Evolutionary conservation across 768 basidiomycete genomes (phyloP).

Genomic region (Termitomyces sp.): DNA sequence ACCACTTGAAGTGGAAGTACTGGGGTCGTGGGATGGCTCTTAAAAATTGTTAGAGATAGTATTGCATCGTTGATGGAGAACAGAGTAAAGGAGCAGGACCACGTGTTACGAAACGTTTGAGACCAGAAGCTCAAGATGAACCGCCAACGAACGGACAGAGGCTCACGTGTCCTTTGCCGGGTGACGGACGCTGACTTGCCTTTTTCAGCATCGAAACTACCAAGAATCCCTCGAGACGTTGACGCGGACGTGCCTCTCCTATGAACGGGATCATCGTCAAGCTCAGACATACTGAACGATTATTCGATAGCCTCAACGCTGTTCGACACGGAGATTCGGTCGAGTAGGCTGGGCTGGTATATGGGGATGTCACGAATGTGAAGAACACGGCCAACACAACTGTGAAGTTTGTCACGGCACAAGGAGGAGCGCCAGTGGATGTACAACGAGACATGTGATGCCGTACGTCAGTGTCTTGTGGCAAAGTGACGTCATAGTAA

Average conservation of each 20-base stretch:
- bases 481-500: neutral
- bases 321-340: neutral
- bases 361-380: neutral
- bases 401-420: neutral
- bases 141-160: neutral
- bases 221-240: neutral
- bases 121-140: neutral
- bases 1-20: conserved; percentile 8
- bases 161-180: conserved; percentile 7
- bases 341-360: neutral
- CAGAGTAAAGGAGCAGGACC: neutral
- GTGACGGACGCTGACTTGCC: conserved; percentile 5
- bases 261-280: neutral
- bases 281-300: neutral
- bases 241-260: neutral
- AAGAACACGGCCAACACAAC: neutral
- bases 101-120: neutral
- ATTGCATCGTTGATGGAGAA: neutral
- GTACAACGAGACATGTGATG: neutral
- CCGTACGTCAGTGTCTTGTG: neutral
- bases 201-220: conserved; percentile 6
- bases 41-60: conserved; percentile 14
- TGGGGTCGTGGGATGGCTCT: conserved; percentile 14
- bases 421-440: neutral
- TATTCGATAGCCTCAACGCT: neutral